Conservation (phyloP, 2,329 filamentous ascomycete species). For the Daldinia eschscholtzii region DNA sequence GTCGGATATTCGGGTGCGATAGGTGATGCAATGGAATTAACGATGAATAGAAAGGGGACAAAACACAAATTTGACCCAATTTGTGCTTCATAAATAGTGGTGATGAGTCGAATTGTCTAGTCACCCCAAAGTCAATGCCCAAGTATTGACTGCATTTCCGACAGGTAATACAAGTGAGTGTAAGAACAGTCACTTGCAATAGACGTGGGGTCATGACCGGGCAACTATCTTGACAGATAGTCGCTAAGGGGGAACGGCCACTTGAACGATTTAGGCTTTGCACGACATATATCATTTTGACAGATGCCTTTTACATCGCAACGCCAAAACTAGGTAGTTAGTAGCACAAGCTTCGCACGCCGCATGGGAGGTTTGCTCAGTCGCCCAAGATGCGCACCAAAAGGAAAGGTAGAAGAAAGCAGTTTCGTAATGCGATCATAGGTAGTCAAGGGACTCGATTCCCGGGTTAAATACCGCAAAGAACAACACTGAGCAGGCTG, state of each 20-base stretch:
- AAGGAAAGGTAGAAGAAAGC: neutral
- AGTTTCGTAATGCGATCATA: neutral
- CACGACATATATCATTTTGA: neutral
- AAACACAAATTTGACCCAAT: neutral
- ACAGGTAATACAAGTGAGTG: neutral
- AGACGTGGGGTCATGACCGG: neutral
- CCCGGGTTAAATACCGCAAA: neutral
- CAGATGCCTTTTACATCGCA: neutral
- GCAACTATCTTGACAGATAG: neutral
- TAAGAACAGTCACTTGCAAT: neutral
- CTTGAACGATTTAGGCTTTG: neutral
- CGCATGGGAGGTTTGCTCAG: neutral
- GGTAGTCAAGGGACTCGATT: neutral
- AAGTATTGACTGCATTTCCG: neutral
- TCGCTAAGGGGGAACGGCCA: neutral
- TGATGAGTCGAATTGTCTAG: neutral
- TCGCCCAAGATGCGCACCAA: neutral
- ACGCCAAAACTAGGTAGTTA: neutral
- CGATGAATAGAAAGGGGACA: neutral
- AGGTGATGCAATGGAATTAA: neutral
- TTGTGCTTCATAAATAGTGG: neutral
- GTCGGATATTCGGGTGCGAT: neutral
- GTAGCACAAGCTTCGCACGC: neutral
- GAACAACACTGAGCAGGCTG: neutral
- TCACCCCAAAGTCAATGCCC: neutral